Base-by-base conservation (phyloP, 495 filamentous ascomycete genomes). In the Neurospora hispaniola region DNA sequence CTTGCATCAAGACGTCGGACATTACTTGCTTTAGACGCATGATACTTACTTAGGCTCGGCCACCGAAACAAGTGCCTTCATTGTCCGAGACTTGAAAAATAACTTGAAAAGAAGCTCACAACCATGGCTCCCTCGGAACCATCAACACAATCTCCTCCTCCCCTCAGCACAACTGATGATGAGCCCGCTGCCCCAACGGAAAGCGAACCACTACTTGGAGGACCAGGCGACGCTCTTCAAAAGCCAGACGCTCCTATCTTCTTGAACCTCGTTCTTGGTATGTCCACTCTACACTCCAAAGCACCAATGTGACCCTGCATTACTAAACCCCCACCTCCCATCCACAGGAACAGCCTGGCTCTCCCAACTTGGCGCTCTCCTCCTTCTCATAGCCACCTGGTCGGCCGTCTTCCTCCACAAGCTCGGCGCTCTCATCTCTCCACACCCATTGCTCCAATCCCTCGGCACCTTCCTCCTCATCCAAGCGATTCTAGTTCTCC, bases 391-490 rank as follows among this genome's bases (percentile, higher is more conserved):
- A 23, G 86, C 93, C 39, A 85, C 97, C 75, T 96, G 91, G 91
- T 88, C 89, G 40, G 86, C 85, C 72, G 85, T 97, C 75, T 88
- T 97, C 79, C 85, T 88, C 38, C 81, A 84, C 70, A 81, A 89
- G 41, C 84, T 86, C 23, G 76, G 92, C 42, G 87, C 91, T 0
- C 85, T 97, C 72, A 95, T 98, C 84, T 91, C 92, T 5, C 86
- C 91, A 0, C 95, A 98, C 83, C 95, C 95, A 80, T 88, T 97
- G 66, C 88, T 96, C 72, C 94, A 95, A 78, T 90, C 90, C 38
- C 80, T 91, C 70, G 93, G 89, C 38, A 78, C 95, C 35, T 85
- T 96, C 71, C 82, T 93, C 46, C 85, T 93, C 72, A 87, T 91
- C 66, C 90, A 97, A 84, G 90, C 89, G 27, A 89, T 93, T 77